phyloP scores from a whole-genome alignment of 2,329 filamentous ascomycete species.

The Fusarium scirpi region DNA sequence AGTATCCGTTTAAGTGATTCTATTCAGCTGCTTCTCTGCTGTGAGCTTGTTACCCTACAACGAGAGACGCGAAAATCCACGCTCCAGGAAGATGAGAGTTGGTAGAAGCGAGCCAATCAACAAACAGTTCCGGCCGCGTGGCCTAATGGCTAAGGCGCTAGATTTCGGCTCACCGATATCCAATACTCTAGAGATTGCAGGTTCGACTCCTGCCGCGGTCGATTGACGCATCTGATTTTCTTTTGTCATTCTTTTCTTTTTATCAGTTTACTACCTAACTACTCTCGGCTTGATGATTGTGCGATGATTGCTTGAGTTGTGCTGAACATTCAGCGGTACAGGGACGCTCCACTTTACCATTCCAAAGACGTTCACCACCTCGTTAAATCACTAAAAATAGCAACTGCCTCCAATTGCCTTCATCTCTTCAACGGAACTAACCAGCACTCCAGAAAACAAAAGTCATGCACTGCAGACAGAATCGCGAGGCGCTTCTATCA shows the following conservation, averaged over 20 bases:
- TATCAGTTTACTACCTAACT: too few relatives aligned
- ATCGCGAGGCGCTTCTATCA: not conserved
- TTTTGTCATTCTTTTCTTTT: too few relatives aligned
- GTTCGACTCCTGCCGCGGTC: slow-evolving; percentile 33
- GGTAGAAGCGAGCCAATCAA: not conserved
- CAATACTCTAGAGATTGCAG: slow-evolving; percentile 33
- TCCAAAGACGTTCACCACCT: not conserved
- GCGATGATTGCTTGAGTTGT: too few relatives aligned
- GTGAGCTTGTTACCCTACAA: not conserved
- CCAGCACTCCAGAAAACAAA: too few relatives aligned
- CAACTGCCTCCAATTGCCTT: too few relatives aligned
- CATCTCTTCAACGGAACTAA: not conserved
- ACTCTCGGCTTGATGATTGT: too few relatives aligned
- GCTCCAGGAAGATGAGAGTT: accelerated
- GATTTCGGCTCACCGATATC: slow-evolving; percentile 15
- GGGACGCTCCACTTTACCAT: too few relatives aligned
- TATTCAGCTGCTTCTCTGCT: too few relatives aligned
- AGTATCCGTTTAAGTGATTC: too few relatives aligned
- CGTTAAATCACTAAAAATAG: not conserved
- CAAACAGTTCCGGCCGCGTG: slow-evolving; percentile 19
- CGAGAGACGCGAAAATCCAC: accelerated
- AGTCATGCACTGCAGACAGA: not conserved
- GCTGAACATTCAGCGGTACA: too few relatives aligned
- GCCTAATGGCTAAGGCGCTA: slow-evolving; percentile 36
- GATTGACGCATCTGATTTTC: too few relatives aligned